Conservation (phyloP, 306 rosid genomes). For the Cucurbita pepo region DNA sequence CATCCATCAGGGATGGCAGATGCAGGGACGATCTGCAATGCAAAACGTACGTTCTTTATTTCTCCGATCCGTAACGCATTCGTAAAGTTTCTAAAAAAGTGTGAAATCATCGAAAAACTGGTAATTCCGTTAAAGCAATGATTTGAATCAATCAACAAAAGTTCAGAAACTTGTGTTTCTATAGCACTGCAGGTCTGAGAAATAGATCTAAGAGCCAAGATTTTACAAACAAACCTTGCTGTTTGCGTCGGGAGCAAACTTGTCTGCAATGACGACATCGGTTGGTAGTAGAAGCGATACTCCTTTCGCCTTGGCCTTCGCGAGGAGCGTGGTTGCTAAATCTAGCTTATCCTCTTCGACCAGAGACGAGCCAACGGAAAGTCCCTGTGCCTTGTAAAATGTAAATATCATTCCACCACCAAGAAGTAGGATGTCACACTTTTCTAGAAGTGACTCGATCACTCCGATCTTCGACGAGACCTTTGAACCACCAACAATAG, state of each 20-base stretch:
- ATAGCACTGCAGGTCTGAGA: background rate
- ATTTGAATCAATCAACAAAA: background rate
- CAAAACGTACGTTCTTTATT: slow-evolving; percentile 8
- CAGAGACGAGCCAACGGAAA: slow-evolving; percentile 91
- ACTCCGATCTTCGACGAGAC: slow-evolving; percentile 98
- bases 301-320: slow-evolving; percentile 85
- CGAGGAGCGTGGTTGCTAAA: slow-evolving; percentile 71
- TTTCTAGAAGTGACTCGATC: slow-evolving; percentile 86
- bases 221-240: slow-evolving; percentile 57
- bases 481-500: slow-evolving; percentile 99
- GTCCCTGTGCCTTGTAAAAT: slow-evolving; percentile 98
- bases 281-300: slow-evolving; percentile 89
- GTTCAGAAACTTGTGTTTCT: background rate
- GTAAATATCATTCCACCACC: slow-evolving; percentile 99
- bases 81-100: background rate
- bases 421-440: slow-evolving; percentile 72
- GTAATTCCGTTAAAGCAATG: background rate
- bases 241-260: slow-evolving; percentile 98
- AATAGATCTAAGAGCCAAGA: slow-evolving; percentile 1
- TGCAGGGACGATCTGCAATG: slow-evolving; percentile 69
- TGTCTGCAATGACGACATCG: slow-evolving; percentile 88
- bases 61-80: background rate
- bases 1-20: slow-evolving; percentile 97
- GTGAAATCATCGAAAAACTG: background rate
- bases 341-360: slow-evolving; percentile 92